Base-by-base conservation (phyloP, 495 filamentous ascomycete species). In the Aspergillus nidulans region DNA sequence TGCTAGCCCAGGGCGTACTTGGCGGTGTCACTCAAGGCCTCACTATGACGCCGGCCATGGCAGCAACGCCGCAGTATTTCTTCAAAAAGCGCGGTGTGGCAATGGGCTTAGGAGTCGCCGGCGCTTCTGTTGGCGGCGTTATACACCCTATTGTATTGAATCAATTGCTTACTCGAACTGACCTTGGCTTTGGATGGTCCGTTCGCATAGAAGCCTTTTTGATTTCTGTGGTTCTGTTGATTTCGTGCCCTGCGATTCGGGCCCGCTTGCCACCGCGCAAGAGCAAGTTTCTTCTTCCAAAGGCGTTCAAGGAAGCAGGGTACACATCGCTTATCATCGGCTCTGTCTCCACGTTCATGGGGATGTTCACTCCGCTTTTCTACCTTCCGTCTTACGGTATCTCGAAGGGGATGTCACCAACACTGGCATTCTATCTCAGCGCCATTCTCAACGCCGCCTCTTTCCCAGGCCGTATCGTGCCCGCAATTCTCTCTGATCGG, bases 201-300 rank as follows among this genome's bases (percentile, higher is more conserved):
- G 75, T 85, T 3, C 70, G 85, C 6, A 72, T 85, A 19, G 64
- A 80, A 13, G 84, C 75, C 1, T 86, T 88, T 61, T 61, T 85
- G 25, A 70, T 79, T 16, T 45, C 81, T 2, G 72, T 76, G n/a
- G 30, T 82, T 44, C 51, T 83, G 8, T 38, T 49, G 0, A 66
- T 84, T n/a, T 62, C 76, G 12, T 65, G 66, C 39, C 18, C 76
- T 5, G 61, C 71, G 1, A 60, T 85, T 15, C 67, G 62, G 39
- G 56, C 70, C 4, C 72, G 81, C 0, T 60, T 84, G 1, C 75
- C 77, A 15, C 73, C 74, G 3, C 61, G 77, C 1, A 63, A 68
- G 6, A 69, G 63, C 0, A 57, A 54, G 9, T 75, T 83, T 60
- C 71, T 76, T 34, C 20, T 82, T 0, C 59, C 46, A 5, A 13